Base-by-base conservation (phyloP, 2,329 filamentous ascomycete species). In the Verticillium zaregamsianum region DNA sequence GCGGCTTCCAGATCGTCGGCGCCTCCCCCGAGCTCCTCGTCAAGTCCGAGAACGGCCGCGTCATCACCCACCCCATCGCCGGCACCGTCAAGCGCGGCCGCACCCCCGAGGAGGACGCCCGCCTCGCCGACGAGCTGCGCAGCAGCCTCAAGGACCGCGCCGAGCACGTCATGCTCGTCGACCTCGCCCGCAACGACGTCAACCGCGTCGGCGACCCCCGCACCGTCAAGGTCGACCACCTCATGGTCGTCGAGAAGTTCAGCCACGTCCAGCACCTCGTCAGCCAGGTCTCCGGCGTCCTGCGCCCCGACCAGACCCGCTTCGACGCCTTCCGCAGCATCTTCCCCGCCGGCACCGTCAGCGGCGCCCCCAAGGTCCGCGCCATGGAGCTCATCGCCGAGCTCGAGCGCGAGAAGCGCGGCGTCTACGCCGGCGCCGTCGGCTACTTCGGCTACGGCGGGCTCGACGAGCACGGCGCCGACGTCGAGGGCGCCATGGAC, bases 341-440 rank as follows among this genome's bases (percentile, higher is more conserved):
- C 70, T 99, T 99, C 80, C 95, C 95, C 0, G 95, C 95, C 5
- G 95, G 95, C 61, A 99, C 95, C 0, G 94, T 98, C 33, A 95
- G 91, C 20, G 95, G 95, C 5, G 94, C 95, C 4, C 95, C 95
- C 62, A 99, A 99, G 79, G 93, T 99, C 61, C 87, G 89, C 65
- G 95, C 95, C 3, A 99, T 99, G 95, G 91, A 97, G 78, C 82
- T 99, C 64, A 99, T 99, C 70, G 93, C 91, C 56, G 94, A 98
- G 79, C 80, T 98, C 56, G 95, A 99, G 78, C 81, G 85, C 66
- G 95, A 99, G 83, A 97, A 97, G 82, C 85, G 95, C 60, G 94
- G 95, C 49, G 87, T 98, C 45, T 99, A 99, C 72, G 95, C 95
- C 9, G 95, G 95, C 32, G 95, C 95, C 0, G 94, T 97, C 0